These are phyloP conservation scores for Helianthus annuus DNA, from an alignment of 129 eudicot genomes.

Conservation along the genomic window DNA sequence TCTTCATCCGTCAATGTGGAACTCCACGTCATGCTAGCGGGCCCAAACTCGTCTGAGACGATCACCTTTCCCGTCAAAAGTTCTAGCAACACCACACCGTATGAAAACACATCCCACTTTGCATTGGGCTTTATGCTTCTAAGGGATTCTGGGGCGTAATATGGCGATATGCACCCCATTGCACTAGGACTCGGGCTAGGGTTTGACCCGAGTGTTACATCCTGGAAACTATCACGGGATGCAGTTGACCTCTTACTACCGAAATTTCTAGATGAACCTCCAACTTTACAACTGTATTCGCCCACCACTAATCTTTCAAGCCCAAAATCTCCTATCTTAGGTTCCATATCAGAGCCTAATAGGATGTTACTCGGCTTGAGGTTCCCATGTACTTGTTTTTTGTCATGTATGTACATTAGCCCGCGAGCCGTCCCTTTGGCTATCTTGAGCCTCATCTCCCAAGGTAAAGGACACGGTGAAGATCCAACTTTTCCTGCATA, in stretches of 20 bases:
- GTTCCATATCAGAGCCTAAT: conserved; percentile 88
- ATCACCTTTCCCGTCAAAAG: conserved; percentile 79
- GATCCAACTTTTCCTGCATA: conserved; percentile 81
- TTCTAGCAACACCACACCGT: conserved; percentile 85
- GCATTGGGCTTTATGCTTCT: conserved; percentile 74
- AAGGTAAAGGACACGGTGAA: conserved; percentile 85
- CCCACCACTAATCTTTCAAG: conserved; percentile 77
- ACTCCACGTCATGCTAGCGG: conserved; percentile 46
- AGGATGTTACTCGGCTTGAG: conserved; percentile 86
- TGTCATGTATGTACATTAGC: conserved; percentile 80
- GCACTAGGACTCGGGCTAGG: conserved; percentile 94
- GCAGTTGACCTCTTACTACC: conserved; percentile 91
- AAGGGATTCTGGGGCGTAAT: conserved; percentile 91
- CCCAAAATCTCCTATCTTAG: conserved; percentile 92
- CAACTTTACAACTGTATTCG: conserved; percentile 56
- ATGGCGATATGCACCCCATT: conserved; percentile 65
- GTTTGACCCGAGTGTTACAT: conserved; percentile 46
- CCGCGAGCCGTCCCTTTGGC: conserved; percentile 97
- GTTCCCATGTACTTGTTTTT: conserved; percentile 91
- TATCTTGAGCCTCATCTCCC: conserved; percentile 86
- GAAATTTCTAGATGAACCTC: conserved; percentile 74
- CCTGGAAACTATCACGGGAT: conserved; percentile 88
- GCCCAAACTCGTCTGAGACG: conserved; percentile 71
- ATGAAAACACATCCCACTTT: conserved; percentile 94
- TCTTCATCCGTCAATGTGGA: conserved; percentile 58